phyloP scores from a whole-genome alignment of 768 basidiomycete species.

The Symmetrospora coprosmae region DNA sequence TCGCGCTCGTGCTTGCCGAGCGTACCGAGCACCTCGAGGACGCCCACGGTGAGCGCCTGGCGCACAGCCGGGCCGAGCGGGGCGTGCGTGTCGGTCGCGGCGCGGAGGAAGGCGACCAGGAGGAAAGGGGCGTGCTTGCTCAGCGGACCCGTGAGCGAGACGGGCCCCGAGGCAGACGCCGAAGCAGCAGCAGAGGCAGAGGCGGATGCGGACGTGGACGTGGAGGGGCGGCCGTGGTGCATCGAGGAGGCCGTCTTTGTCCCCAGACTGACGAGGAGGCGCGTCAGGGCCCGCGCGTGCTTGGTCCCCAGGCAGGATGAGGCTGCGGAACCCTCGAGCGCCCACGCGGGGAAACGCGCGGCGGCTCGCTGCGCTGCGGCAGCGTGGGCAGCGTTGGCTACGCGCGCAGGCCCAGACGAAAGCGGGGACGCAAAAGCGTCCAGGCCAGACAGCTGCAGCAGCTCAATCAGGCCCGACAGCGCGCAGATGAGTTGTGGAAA shows the following conservation, averaged over 20 bases:
- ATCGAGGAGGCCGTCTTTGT: neutral
- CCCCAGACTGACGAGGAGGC: slow-evolving; percentile 2
- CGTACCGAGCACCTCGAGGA: slow-evolving; percentile 28
- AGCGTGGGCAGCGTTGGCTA: too few relatives aligned
- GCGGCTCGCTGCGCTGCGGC: too few relatives aligned
- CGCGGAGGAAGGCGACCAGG: slow-evolving; percentile 28
- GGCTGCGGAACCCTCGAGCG: neutral
- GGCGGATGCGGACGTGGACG: too few relatives aligned
- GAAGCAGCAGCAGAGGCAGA: too few relatives aligned
- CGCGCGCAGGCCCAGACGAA: too few relatives aligned
- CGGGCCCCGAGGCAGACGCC: too few relatives aligned
- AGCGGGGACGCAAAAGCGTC: neutral
- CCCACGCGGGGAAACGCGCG: slow-evolving; percentile 12
- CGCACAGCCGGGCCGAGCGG: slow-evolving; percentile 26
- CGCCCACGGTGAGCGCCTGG: slow-evolving; percentile 25
- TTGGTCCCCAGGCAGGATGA: neutral
- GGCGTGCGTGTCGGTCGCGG: slow-evolving; percentile 25
- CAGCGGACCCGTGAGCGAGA: slow-evolving; percentile 27
- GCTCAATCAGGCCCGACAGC: neutral
- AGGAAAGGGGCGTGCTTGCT: slow-evolving; percentile 34
- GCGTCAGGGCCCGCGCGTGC: neutral
- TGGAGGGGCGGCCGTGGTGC: neutral
- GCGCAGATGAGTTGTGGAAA: neutral
- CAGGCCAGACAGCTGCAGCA: neutral
- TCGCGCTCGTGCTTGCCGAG: slow-evolving; percentile 33